Conservation (phyloP, 2,329 filamentous ascomycete genomes). For the Colletotrichum musicola region DNA sequence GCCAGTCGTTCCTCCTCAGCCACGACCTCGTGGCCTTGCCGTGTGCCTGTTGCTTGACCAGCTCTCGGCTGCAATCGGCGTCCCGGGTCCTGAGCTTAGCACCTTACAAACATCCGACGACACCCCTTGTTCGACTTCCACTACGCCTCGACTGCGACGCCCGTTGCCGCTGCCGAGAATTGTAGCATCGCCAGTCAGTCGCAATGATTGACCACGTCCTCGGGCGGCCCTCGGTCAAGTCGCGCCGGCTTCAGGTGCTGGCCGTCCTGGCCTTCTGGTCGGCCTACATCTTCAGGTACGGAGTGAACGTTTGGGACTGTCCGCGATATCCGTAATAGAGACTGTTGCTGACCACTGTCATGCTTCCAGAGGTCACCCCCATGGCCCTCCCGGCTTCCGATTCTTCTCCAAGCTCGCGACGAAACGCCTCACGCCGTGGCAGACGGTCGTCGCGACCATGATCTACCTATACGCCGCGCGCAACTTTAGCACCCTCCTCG, state of each 20-base stretch:
- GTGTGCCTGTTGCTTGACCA: slow-evolving; percentile 29
- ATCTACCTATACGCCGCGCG: slow-evolving; percentile 91
- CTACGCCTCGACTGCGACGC: too few relatives aligned
- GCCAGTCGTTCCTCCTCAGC: slow-evolving; percentile 21
- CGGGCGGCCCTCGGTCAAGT: slow-evolving; percentile 90
- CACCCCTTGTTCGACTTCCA: background rate
- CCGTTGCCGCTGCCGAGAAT: background rate
- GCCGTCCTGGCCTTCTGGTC: slow-evolving; percentile 94
- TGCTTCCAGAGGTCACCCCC: slow-evolving; percentile 76
- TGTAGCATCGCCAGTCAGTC: slow-evolving; percentile 9
- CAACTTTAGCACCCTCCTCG: slow-evolving; percentile 93
- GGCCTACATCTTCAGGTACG: slow-evolving; percentile 80
- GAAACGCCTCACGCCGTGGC: slow-evolving; percentile 85
- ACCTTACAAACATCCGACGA: slow-evolving; percentile 19
- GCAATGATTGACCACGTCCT: slow-evolving; percentile 87
- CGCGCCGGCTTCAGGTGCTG: slow-evolving; percentile 91
- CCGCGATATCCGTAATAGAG: background rate
- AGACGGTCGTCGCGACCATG: slow-evolving; percentile 87
- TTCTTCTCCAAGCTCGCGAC: slow-evolving; percentile 79
- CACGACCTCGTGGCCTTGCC: slow-evolving; percentile 24
- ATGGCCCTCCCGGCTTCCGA: slow-evolving; percentile 86
- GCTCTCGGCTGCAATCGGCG: slow-evolving; percentile 18
- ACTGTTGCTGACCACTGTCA: background rate
- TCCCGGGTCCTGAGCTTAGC: background rate
- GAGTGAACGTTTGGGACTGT: background rate